These are phyloP conservation scores for Penstemon newberryi DNA, from an alignment of 257 asterid species.

Conservation along the genomic window DNA sequence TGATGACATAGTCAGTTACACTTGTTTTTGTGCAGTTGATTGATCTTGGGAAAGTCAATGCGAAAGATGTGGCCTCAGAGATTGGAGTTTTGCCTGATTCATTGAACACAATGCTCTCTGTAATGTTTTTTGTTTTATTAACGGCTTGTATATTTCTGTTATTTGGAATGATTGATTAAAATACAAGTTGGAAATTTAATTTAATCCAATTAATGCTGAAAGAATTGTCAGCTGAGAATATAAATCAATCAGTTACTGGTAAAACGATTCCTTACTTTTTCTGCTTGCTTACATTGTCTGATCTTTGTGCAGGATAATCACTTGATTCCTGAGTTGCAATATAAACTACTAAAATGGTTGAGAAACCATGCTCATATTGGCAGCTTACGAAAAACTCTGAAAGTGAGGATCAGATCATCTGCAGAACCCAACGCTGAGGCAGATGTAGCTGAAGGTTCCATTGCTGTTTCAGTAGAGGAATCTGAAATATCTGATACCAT, in stretches of 20 bases:
- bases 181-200: constrained; percentile 16
- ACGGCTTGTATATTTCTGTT: constrained; percentile 14
- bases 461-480: constrained; percentile 45
- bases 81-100: constrained; percentile 74
- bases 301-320: constrained; percentile 59
- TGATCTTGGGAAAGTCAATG: constrained; percentile 70
- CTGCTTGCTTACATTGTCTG: constrained; percentile 9
- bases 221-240: background rate
- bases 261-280: background rate
- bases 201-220: background rate
- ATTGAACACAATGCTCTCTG: constrained; percentile 57
- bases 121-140: constrained; percentile 43
- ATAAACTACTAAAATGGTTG: constrained; percentile 74
- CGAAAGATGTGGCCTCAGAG: constrained; percentile 70
- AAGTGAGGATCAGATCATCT: constrained; percentile 46
- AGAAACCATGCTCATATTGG: constrained; percentile 60
- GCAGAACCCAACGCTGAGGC: constrained; percentile 39
- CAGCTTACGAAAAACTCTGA: constrained; percentile 52
- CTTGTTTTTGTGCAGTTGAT: constrained; percentile 52
- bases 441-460: constrained; percentile 49
- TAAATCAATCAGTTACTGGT: background rate
- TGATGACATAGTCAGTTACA: constrained; percentile 16
- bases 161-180: constrained; percentile 20
- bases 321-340: constrained; percentile 52
- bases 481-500: constrained; percentile 53